These are phyloP conservation scores for Lactifluus pinguis DNA, from an alignment of 768 basidiomycete genomes.

Conservation along the genomic window DNA sequence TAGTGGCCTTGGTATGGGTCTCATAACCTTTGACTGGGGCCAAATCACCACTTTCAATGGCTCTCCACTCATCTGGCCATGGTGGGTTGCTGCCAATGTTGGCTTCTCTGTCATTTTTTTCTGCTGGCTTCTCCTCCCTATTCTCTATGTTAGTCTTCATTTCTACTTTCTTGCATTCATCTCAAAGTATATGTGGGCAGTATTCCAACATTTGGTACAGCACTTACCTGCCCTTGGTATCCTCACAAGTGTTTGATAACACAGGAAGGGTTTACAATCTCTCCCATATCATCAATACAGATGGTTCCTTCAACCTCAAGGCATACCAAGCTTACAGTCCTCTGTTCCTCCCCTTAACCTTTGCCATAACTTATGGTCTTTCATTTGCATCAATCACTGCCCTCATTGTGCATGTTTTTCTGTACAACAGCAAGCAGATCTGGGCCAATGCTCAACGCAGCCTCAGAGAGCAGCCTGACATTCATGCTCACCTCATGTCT, in stretches of 20 bases:
- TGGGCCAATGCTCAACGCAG: conserved; percentile 61
- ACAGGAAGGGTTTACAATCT: conserved; percentile 59
- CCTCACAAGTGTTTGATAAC: conserved; percentile 54
- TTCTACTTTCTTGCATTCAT: not conserved
- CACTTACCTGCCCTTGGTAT: not conserved
- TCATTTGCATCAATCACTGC: conserved; percentile 77
- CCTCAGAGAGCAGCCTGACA: conserved; percentile 72
- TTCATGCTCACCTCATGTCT: conserved; percentile 77
- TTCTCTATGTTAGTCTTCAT: conserved; percentile 34
- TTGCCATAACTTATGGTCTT: conserved; percentile 69
- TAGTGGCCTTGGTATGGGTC: conserved; percentile 40
- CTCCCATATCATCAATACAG: conserved; percentile 42
- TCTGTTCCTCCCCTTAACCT: conserved; percentile 57
- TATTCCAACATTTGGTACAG: conserved; percentile 40
- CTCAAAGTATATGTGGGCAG: conserved; percentile 30
- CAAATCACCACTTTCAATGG: conserved; percentile 54
- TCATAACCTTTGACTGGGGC: conserved; percentile 89
- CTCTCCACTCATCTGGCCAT: conserved; percentile 33
- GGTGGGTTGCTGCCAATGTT: conserved; percentile 91
- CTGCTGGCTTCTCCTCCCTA: not conserved
- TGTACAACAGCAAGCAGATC: conserved; percentile 76
- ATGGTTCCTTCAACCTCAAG: conserved; percentile 45
- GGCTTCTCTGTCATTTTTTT: conserved; percentile 89
- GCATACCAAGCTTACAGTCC: conserved; percentile 52
- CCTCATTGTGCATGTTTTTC: conserved; percentile 57